Base-by-base conservation (phyloP, 495 filamentous ascomycete genomes). In the Clohesyomyces aquaticus region DNA sequence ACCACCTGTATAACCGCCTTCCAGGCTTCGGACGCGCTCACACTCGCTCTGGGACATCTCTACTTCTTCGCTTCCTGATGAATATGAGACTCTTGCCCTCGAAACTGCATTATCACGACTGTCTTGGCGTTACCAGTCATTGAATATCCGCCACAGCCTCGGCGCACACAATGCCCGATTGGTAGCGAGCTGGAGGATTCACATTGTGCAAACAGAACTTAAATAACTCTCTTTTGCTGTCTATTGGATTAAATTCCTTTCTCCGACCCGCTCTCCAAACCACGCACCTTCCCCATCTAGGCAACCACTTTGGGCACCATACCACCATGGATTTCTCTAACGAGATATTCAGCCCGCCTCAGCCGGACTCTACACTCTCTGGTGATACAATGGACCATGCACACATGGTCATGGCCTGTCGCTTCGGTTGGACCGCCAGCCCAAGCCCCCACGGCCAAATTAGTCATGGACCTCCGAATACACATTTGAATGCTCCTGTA, bases 391-490 rank as follows among this genome's bases (percentile, higher is more conserved):
- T 66, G 47, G 22, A 55, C n/a, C 63, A 66, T 27, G 48, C 63
- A 38, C 43, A 59, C 4, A 23, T 57, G 26, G 55, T 66, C 26
- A 51, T 50, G 19, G 49, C 63, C 18, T 55, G 49, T 43, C 49
- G 63, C 6, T 66, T 66, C 49, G 63, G 63, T n/a, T 66, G 63
- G 63, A 22, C 55, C 25, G 47, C 52, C 32, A 57, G 57, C 16
- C 56, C 57, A 21, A 26, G 22, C 8, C 42, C 16, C 12, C 21
- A 18, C 27, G 38, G 28, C 38, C 21, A 12, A 3, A 22, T 46
- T 42, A 12, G 11, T 11, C n/a, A n/a, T n/a, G n/a, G n/a, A n/a
- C 14, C 48, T 25, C 16, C 25, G 22, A 18, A 9, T 23, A n/a
- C 55, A 6, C 27, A 50, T 12, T 46, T 29, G 8, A 22, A 46